Conservation (phyloP, 2,329 filamentous ascomycete species). For the Knufia petricola region DNA sequence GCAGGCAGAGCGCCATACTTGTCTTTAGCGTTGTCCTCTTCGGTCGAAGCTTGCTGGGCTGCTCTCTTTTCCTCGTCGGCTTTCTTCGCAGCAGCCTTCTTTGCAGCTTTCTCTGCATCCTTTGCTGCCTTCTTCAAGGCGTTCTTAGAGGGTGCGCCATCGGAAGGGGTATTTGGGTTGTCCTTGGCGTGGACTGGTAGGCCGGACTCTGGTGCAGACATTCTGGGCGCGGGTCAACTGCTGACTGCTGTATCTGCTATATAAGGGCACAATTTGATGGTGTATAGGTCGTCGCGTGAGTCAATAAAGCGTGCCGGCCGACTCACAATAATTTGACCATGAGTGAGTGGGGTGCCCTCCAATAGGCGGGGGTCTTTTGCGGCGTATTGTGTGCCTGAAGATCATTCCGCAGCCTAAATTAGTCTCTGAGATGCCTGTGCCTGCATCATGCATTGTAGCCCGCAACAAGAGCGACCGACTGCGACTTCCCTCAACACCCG, state of each 20-base stretch:
- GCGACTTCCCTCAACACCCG: too few relatives aligned
- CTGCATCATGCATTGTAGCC: neutral
- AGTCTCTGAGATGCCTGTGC: neutral
- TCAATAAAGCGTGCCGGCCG: neutral
- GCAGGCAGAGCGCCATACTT: slow-evolving; percentile 66
- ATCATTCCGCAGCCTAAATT: neutral
- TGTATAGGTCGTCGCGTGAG: too few relatives aligned
- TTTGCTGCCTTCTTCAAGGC: slow-evolving; percentile 80
- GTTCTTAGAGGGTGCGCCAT: slow-evolving; percentile 56
- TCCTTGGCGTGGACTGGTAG: slow-evolving; percentile 19
- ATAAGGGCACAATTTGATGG: neutral
- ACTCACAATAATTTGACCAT: neutral
- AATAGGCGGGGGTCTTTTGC: neutral
- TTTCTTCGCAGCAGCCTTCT: slow-evolving; percentile 46
- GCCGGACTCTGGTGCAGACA: slow-evolving; percentile 5
- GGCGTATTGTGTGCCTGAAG: slow-evolving; percentile 2
- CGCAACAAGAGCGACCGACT: neutral
- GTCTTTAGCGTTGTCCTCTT: slow-evolving; percentile 54
- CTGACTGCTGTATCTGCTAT: neutral
- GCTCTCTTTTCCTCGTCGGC: slow-evolving; percentile 35
- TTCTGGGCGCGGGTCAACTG: neutral
- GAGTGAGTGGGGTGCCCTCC: neutral
- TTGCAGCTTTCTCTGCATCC: slow-evolving; percentile 78
- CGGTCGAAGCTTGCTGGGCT: slow-evolving; percentile 17
- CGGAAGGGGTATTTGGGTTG: slow-evolving; percentile 18